Conservation (phyloP, 495 filamentous ascomycete species). For the Tuber umbilicatum region DNA sequence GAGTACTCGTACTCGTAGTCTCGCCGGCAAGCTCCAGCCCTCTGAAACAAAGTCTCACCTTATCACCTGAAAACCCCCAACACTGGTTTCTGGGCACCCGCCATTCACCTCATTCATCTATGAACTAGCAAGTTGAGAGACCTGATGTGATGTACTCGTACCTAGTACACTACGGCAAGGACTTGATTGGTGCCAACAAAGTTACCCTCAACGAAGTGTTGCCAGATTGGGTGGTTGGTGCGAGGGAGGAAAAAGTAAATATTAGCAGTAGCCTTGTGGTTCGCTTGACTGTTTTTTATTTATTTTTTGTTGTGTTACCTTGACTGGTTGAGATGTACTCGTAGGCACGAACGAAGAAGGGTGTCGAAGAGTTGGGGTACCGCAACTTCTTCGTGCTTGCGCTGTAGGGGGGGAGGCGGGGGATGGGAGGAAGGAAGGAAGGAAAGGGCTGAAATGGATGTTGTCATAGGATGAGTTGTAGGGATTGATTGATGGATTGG, state of each 20-base stretch:
- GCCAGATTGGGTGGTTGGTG: background rate
- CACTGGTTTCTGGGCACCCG: background rate
- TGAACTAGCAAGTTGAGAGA: background rate
- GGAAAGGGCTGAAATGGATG: background rate
- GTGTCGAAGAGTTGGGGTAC: background rate
- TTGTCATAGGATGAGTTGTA: background rate
- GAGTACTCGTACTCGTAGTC: too few species aligned
- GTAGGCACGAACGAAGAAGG: background rate
- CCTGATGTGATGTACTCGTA: background rate
- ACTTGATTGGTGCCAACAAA: background rate
- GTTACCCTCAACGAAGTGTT: background rate
- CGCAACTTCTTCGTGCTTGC: background rate
- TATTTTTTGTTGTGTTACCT: background rate
- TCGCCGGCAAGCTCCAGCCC: background rate
- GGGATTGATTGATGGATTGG: background rate
- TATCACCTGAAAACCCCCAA: background rate
- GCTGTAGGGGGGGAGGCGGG: background rate
- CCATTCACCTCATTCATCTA: background rate
- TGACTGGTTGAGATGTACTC: background rate
- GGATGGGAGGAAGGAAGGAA: background rate
- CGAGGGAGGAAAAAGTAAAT: background rate
- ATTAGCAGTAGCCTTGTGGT: conserved; percentile 2
- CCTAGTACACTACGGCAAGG: background rate
- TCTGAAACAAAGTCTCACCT: background rate
- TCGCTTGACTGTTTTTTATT: background rate